Evolutionary conservation across 1,139 yeast species (phyloP).

Genomic region (Hansenula anomala): DNA sequence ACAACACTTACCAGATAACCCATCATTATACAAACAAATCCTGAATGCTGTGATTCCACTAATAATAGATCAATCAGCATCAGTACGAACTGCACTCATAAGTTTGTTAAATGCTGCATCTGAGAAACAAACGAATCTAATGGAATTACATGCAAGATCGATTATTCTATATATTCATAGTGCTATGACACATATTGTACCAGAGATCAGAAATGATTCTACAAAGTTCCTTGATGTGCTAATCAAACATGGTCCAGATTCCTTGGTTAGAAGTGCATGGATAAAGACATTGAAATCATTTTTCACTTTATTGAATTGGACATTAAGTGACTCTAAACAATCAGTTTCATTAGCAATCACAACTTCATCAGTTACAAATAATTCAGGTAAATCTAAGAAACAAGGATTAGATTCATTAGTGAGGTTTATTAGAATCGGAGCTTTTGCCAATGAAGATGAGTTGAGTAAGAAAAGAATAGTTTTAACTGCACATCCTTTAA

Average conservation of each 20-base stretch:
- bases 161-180: constrained; percentile 76
- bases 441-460: constrained; percentile 21
- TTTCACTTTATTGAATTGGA: constrained; percentile 62
- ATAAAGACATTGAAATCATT: constrained; percentile 53
- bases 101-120: constrained; percentile 49
- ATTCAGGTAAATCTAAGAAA: constrained; percentile 22
- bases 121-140: constrained; percentile 46
- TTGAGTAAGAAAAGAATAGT: constrained; percentile 5
- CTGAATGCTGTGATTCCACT: constrained; percentile 52
- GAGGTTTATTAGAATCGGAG: constrained; percentile 38
- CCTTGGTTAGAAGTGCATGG: constrained; percentile 54
- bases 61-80: constrained; percentile 53
- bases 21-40: constrained; percentile 54
- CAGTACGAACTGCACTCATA: constrained; percentile 60
- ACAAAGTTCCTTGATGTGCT: constrained; percentile 55
- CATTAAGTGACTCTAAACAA: constrained; percentile 38
- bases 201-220: constrained; percentile 59
- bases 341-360: constrained; percentile 42
- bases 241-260: constrained; percentile 39
- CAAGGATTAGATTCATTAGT: constrained; percentile 34
- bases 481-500: constrained; percentile 36
- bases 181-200: constrained; percentile 90
- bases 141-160: constrained; percentile 62
- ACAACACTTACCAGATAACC: constrained; percentile 42
- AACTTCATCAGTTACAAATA: constrained; percentile 38